Evolutionary conservation across 768 basidiomycete species (phyloP), one percentile per base, ranked within the genome.

Genomic region (Rhodotorula sphaerocarpa): DNA sequence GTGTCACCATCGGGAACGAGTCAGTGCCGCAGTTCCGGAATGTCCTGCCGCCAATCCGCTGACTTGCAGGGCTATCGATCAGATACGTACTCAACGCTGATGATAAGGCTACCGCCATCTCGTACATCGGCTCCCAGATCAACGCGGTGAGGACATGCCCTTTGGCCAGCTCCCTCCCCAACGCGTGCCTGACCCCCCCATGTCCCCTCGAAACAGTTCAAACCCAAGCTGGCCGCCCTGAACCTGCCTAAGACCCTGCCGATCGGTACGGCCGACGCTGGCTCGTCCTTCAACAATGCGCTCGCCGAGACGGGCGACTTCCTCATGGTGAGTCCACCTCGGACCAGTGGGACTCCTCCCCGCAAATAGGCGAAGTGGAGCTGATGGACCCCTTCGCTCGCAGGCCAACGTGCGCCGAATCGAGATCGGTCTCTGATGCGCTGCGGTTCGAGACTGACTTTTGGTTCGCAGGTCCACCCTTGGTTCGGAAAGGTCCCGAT

Each of bases 1-100:
- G 93, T 14, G 72, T 96, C 43, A 91, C 86, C 7, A 91, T 95
- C 39, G 91, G 93, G 39, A 93, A 95, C 73, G 90, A 93, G 76
- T 89, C 82, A 73, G 87, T 90, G 10, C 11, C 45, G 10, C 23
- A 11, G 23, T 18, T 11, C 10, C 43, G 43, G 51, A 5, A 80
- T 76, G 12, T 45, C 25, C 47, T n/a, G 45, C 27, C 30, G 65
- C 44, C 27, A 9, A 39, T 16, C 10, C 9, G 36, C 36, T 39
- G 36, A 39, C 36, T 39, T 39, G 10, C 9, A 39, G 36, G 16
- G 9, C 36, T 39, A 16, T 16, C 30, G 44, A 16, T 25, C 14
- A 41, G 57, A 39, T 70, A 66, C 54, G 41, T 72, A 4, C 63
- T 72, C n/a, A 60, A 63, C 50, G 44, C 53, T 21, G 43, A 23